Percentiles rank a stretch among this genome's conserved stretches.
Conservation (phyloP, 1,139 yeast species). For the Yamadazyma aaseri region DNA sequence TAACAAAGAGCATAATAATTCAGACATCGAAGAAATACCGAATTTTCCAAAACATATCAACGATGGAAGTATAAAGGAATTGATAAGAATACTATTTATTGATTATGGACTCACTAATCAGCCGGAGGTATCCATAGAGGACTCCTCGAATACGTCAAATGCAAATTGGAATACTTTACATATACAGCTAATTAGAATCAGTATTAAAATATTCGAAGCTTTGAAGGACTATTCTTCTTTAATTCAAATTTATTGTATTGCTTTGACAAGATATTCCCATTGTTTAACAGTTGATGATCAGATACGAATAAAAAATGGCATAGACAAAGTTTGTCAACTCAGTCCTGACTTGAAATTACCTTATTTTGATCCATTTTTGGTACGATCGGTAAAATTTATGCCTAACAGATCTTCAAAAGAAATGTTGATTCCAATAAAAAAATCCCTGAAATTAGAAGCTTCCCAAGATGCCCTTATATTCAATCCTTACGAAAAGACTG, state of each 20-base stretch:
- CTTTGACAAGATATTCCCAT: constrained; percentile 56
- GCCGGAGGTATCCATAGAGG: constrained; percentile 25
- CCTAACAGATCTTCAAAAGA: constrained; percentile 20
- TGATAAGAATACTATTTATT: constrained; percentile 39
- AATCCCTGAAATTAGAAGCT: constrained; percentile 11
- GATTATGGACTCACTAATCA: constrained; percentile 40
- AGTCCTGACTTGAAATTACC: constrained; percentile 22
- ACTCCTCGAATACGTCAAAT: constrained; percentile 21
- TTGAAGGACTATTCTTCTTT: constrained; percentile 47
- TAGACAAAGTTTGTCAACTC: constrained; percentile 20
- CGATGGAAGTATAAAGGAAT: constrained; percentile 21
- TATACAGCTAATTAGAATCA: constrained; percentile 54
- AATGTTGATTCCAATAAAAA: constrained; percentile 37
- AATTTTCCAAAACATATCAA: neutral
- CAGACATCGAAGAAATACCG: constrained; percentile 5
- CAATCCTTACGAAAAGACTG: constrained; percentile 27
- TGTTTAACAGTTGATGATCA: constrained; percentile 44
- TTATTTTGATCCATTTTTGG: constrained; percentile 73
- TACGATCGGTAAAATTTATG: constrained; percentile 49
- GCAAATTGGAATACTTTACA: constrained; percentile 58
- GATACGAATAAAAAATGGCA: constrained; percentile 25
- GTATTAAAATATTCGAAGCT: constrained; percentile 53
- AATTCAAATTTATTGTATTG: constrained; percentile 46
- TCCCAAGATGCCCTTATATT: constrained; percentile 23
- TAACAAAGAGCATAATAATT: constrained; percentile 4